Base-by-base conservation (phyloP, 2,329 filamentous ascomycete species). In the Penicillium frequentans region DNA sequence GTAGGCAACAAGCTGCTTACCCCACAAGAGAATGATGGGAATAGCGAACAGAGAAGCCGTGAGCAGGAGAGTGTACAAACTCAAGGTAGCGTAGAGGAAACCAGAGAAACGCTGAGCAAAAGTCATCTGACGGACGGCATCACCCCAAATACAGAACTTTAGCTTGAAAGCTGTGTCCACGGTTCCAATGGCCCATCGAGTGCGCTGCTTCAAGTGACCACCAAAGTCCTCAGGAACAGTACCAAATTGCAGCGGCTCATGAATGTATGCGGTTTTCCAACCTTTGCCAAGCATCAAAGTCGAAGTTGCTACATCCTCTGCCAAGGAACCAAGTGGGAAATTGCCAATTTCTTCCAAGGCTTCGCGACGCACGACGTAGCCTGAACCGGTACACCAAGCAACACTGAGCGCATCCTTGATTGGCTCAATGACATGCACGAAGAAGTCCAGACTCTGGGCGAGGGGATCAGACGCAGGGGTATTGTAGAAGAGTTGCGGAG, bases 341-440 rank as follows among this genome's bases (percentile, higher is more conserved):
- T 85, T 83, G 63, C 84, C 85, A 58, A 88, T 86, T 21, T 82
- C 77, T 19, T 85, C 81, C 4, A 88, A 74, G 6, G 86, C 85
- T 52, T 79, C 72, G n/a, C 85, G 82, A 3, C 85, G 82, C 27
- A 82, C 79, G 5, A 84, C 73, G 61, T 86, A 88, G 7, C 86
- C 86, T 5, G 85, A 87, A 5, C 86, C 85, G n/a, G 83, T 85
- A 63, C 84, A 86, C 80, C 84, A 85, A n/a, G 84, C 84, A 5
- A 84, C 82, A 71, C 74, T 75, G 27, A 76, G 68, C 1, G 73
- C 71, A 57, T 81, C 79, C 58, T 79, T 79, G 42, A 77, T 75
- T 5, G 73, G 72, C 58, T 81, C 79, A 45, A 75, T 76, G n/a
- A 79, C 72, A 67, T 85, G 82, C 10, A 84, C 82, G 67, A 86